These are phyloP conservation scores for Teunomyces aglyptinius DNA, from an alignment of 805 yeast genomes.

Conservation along the genomic window DNA sequence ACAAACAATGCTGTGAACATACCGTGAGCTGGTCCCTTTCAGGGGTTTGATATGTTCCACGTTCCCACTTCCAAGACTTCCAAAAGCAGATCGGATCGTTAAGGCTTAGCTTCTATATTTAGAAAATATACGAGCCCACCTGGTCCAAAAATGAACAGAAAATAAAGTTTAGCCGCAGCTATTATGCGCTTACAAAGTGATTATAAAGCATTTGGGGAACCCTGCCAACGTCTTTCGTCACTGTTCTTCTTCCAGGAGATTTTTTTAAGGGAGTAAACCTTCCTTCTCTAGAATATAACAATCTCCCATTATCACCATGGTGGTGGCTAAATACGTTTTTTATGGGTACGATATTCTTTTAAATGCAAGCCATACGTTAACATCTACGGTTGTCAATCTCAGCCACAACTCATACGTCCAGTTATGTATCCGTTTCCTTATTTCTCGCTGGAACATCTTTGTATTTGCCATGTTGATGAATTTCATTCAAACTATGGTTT, in stretches of 20 bases:
- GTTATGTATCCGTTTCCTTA: neutral
- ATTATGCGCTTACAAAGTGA: neutral
- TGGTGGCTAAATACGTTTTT: constrained; percentile 10
- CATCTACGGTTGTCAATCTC: neutral
- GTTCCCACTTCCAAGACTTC: no score
- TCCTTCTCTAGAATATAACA: no score
- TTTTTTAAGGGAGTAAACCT: no score
- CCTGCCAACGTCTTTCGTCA: neutral
- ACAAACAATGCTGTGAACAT: no score
- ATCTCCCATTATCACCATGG: neutral
- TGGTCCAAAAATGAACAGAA: neutral
- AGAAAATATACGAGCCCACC: neutral
- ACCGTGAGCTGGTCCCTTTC: no score
- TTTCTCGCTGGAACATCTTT: neutral
- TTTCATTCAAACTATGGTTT: neutral
- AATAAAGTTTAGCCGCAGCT: neutral
- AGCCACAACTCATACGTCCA: neutral
- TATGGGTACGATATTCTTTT: neutral
- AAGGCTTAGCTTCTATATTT: neutral
- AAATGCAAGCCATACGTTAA: neutral
- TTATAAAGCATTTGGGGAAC: neutral
- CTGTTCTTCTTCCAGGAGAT: no score
- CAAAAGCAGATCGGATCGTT: no score
- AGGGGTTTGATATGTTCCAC: no score
- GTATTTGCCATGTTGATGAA: neutral